These are phyloP conservation scores for Termitomyces sp. DNA, from an alignment of 768 basidiomycete genomes.

Conservation along the genomic window DNA sequence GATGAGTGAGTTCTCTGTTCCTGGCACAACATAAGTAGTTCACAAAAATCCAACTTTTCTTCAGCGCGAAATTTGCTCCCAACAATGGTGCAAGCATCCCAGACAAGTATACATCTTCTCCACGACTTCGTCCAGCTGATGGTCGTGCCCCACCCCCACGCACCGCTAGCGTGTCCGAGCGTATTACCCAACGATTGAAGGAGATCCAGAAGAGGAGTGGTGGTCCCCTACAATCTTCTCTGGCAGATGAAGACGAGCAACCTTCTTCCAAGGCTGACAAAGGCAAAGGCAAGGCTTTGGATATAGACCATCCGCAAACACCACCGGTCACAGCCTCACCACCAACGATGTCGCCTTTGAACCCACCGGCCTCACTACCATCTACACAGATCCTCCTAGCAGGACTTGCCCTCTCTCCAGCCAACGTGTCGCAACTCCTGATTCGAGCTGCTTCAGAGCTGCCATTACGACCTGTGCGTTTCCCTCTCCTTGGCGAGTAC, in stretches of 20 bases:
- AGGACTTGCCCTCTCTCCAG: slow-evolving; percentile 61
- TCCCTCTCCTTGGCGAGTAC: slow-evolving; percentile 81
- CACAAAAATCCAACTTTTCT: not conserved
- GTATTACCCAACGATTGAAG: slow-evolving; percentile 77
- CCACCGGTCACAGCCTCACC: slow-evolving; percentile 43
- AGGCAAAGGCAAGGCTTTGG: slow-evolving; percentile 68
- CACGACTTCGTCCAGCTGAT: slow-evolving; percentile 56
- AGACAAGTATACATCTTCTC: slow-evolving; percentile 82
- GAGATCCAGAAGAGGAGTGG: slow-evolving; percentile 64
- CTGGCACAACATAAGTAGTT: not conserved
- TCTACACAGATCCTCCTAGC: slow-evolving; percentile 64
- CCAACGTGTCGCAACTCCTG: slow-evolving; percentile 64
- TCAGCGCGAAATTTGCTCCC: slow-evolving; percentile 85
- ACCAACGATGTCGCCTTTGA: slow-evolving; percentile 55
- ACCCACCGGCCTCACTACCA: slow-evolving; percentile 36
- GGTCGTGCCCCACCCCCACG: slow-evolving; percentile 51
- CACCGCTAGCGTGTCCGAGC: slow-evolving; percentile 79
- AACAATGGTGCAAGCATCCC: slow-evolving; percentile 37
- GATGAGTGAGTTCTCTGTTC: slow-evolving; percentile 68
- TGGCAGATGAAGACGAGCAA: slow-evolving; percentile 28
- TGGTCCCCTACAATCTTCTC: slow-evolving; percentile 26
- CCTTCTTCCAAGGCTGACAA: slow-evolving; percentile 66
- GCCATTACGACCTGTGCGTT: slow-evolving; percentile 63
- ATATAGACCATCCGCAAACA: slow-evolving; percentile 23
- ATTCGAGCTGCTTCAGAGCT: slow-evolving; percentile 66